Percentiles rank a stretch among this genome's conserved stretches.
Conservation (phyloP, 1,284 basidiomycete species). For the Sporisorium reilianum region DNA sequence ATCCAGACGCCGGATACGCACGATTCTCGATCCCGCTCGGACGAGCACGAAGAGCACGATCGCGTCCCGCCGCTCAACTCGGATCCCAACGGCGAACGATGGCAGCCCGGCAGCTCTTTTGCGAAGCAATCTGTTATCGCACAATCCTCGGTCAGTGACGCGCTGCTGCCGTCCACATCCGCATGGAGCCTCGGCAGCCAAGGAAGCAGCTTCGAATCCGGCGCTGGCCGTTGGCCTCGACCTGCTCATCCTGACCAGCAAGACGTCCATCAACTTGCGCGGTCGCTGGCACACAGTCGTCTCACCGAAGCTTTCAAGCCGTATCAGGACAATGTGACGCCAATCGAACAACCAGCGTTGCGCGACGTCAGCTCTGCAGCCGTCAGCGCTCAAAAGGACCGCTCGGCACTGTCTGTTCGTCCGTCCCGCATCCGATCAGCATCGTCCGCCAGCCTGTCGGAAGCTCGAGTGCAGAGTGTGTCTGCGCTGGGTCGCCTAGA, state of each 20-base stretch:
- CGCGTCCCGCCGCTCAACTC: conserved; percentile 43
- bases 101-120: conserved; percentile 26
- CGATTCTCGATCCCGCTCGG: neutral
- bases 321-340: neutral
- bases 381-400: neutral
- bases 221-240: neutral
- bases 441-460: conserved; percentile 31
- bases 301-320: conserved; percentile 4
- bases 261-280: conserved; percentile 7
- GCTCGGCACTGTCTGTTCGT: conserved; percentile 1
- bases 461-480: conserved; percentile 39
- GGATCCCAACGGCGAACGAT: conserved; percentile 58
- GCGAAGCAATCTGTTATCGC: neutral
- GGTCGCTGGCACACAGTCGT: conserved; percentile 6
- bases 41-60: neutral
- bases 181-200: conserved; percentile 27
- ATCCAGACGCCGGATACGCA: conserved; percentile 13
- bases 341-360: neutral
- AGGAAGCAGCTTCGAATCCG: conserved; percentile 12
- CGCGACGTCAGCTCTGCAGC: neutral
- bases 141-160: neutral
- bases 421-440: conserved; percentile 32
- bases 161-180: neutral
- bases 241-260: neutral
- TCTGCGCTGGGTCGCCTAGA: conserved; percentile 33